These are phyloP conservation scores for Pyrus communis DNA, from an alignment of 306 rosid genomes.

Conservation along the genomic window DNA sequence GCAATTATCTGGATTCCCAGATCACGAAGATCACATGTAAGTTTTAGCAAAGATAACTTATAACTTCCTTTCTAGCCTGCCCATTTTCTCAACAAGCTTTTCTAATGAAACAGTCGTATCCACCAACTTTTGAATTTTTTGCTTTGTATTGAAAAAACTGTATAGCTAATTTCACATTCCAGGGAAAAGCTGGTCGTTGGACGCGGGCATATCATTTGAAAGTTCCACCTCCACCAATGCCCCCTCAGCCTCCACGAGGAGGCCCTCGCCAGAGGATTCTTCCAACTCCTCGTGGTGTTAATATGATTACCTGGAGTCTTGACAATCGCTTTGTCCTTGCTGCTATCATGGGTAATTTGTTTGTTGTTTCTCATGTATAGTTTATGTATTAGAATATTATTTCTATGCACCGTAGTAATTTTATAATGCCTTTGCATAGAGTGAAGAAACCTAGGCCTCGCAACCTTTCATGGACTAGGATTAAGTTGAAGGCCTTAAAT, in stretches of 20 bases:
- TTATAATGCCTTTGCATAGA: not conserved
- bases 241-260: constrained; percentile 86
- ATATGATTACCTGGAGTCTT: constrained; percentile 98
- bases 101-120: not conserved
- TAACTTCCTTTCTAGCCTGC: constrained; percentile 1
- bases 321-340: constrained; percentile 99
- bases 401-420: not conserved
- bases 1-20: constrained; percentile 98
- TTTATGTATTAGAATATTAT: not conserved
- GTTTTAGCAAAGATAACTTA: constrained; percentile 18
- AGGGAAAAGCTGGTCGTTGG: constrained; percentile 98
- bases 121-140: not conserved
- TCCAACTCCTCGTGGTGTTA: constrained; percentile 99
- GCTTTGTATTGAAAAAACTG: constrained; percentile 10
- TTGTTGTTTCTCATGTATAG: constrained; percentile 9
- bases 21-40: constrained; percentile 91
- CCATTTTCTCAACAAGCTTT: not conserved
- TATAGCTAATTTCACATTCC: constrained; percentile 10
- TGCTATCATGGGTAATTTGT: constrained; percentile 82
- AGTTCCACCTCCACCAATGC: constrained; percentile 99
- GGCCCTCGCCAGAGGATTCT: constrained; percentile 97
- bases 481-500: not conserved
- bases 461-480: not conserved
- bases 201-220: constrained; percentile 90
- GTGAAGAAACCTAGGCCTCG: not conserved